Conservation (phyloP, 176 grass and related monocot species). For the Aegilops longissima region DNA sequence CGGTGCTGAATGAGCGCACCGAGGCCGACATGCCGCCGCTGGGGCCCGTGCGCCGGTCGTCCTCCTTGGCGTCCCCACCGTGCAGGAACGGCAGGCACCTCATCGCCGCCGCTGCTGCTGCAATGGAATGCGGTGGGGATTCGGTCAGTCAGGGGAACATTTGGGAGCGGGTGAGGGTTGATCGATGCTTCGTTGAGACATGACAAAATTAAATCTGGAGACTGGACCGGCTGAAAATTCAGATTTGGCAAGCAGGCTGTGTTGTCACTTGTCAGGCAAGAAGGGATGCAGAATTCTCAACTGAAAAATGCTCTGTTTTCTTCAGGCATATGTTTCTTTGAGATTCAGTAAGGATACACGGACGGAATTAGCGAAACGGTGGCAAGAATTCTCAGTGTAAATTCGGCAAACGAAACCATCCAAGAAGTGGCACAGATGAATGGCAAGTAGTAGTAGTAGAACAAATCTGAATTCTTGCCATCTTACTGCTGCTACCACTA, state of each 20-base stretch:
- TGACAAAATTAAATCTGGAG: background rate
- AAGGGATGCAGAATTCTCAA: background rate
- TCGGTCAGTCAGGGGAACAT: background rate
- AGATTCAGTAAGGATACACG: too few species aligned
- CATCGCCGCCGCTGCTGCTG: background rate
- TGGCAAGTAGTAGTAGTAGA: too few species aligned
- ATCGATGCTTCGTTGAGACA: background rate
- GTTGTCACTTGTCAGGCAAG: too few species aligned
- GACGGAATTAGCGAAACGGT: too few species aligned
- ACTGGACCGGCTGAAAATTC: background rate
- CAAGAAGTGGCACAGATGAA: too few species aligned
- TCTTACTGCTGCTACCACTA: too few species aligned
- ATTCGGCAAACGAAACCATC: too few species aligned
- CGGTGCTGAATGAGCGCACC: conserved; percentile 65
- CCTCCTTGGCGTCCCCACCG: conserved; percentile 31
- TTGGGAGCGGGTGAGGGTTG: too few species aligned
- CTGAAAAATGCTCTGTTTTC: background rate
- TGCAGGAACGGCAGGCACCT: conserved; percentile 71
- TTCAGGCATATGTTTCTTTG: background rate
- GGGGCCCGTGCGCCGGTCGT: background rate
- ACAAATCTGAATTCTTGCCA: too few species aligned
- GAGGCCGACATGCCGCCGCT: conserved; percentile 47
- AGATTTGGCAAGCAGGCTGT: too few species aligned
- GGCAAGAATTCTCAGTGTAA: too few species aligned
- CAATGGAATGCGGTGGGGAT: background rate